Conservation (phyloP, 1,284 basidiomycete species). For the Neonothopanus nambi region DNA sequence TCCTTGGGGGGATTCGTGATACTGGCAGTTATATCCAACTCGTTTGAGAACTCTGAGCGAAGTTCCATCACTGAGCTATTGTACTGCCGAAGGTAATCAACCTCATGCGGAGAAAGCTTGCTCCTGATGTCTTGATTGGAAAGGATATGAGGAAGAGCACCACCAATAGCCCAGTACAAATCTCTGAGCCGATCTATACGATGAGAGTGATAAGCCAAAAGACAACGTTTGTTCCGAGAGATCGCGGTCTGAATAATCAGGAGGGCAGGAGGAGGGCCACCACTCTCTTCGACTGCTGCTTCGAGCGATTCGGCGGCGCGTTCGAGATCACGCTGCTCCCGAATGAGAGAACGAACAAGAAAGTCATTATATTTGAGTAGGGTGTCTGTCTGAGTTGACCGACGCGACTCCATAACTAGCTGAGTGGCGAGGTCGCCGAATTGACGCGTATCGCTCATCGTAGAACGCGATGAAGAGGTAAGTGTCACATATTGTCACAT, state of each 20-base stretch:
- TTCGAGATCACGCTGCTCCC: constrained; percentile 91
- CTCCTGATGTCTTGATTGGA: constrained; percentile 73
- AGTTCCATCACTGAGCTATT: constrained; percentile 81
- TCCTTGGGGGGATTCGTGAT: constrained; percentile 81
- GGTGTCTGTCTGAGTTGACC: constrained; percentile 80
- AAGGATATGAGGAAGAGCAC: constrained; percentile 86
- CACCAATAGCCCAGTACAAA: constrained; percentile 92
- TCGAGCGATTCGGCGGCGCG: constrained; percentile 50
- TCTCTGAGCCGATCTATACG: constrained; percentile 81
- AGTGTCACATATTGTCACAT: constrained; percentile 10
- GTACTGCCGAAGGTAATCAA: constrained; percentile 88
- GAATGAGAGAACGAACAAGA: constrained; percentile 81
- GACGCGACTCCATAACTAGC: constrained; percentile 83
- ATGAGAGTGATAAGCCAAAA: constrained; percentile 89
- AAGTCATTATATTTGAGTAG: constrained; percentile 92
- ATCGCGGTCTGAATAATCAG: constrained; percentile 88
- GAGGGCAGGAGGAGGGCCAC: constrained; percentile 63
- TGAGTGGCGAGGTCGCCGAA: constrained; percentile 86
- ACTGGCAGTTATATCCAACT: constrained; percentile 82
- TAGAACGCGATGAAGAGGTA: not conserved
- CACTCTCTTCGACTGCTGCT: constrained; percentile 30
- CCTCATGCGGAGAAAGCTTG: constrained; percentile 85
- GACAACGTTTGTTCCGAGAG: constrained; percentile 88
- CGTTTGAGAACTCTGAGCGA: constrained; percentile 82
- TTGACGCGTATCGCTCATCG: constrained; percentile 42